phyloP scores from a whole-genome alignment of 257 asterid species.

The Osmanthus fragrans region DNA sequence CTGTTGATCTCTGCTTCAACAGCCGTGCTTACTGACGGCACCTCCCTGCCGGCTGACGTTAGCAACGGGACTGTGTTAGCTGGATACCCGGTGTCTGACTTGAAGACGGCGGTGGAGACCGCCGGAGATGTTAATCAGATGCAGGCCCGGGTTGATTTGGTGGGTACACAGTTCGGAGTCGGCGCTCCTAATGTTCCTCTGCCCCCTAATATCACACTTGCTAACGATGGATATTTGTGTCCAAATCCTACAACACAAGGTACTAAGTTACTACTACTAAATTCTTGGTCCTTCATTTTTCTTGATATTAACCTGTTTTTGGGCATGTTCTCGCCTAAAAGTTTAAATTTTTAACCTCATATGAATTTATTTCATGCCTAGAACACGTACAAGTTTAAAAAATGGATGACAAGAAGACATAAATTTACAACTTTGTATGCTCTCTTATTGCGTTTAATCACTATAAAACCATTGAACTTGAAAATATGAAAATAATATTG shows the following conservation, averaged over 20 bases:
- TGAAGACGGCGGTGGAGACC: conserved; percentile 57
- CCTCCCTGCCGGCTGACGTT: conserved; percentile 54
- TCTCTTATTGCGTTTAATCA: too few species aligned
- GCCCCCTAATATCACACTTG: conserved; percentile 56
- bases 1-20: conserved; percentile 48
- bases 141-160: conserved; percentile 47
- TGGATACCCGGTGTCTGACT: conserved; percentile 51
- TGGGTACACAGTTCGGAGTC: conserved; percentile 70
- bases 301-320: background rate
- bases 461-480: background rate
- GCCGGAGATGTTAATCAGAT: conserved; percentile 64
- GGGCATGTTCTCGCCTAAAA: background rate
- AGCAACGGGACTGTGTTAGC: conserved; percentile 54
- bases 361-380: too few species aligned
- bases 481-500: background rate
- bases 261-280: conserved; percentile 5
- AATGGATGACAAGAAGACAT: background rate
- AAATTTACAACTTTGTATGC: background rate
- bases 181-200: conserved; percentile 40
- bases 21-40: conserved; percentile 65
- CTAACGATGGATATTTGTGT: conserved; percentile 60
- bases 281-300: background rate
- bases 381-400: background rate
- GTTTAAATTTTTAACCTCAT: too few species aligned
- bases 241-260: conserved; percentile 36